phyloP scores from a whole-genome alignment of 2,329 filamentous ascomycete genomes.

The Neofusicoccum parvum region DNA sequence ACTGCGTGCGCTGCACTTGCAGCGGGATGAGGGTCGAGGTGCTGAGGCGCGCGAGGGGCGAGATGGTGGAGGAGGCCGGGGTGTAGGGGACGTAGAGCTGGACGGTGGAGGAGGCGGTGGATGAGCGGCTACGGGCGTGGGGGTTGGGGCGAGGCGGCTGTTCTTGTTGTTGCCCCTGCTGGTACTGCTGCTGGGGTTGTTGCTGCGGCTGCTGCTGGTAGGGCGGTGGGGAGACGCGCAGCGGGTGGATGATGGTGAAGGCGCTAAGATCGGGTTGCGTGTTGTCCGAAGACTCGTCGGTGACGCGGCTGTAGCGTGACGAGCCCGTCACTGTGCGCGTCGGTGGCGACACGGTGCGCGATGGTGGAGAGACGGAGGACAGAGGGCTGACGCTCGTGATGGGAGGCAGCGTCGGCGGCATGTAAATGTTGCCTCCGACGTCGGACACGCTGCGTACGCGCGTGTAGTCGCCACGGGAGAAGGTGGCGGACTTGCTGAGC shows the following conservation, averaged over 20 bases:
- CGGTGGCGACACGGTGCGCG: not conserved
- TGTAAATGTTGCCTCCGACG: not conserved
- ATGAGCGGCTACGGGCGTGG: not conserved
- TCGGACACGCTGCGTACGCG: constrained; percentile 6
- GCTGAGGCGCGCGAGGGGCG: constrained; percentile 8
- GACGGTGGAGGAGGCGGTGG: not conserved
- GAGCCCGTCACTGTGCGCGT: not conserved
- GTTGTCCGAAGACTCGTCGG: not conserved
- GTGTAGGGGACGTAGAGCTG: constrained; percentile 15
- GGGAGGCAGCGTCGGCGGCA: not conserved
- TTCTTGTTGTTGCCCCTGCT: not conserved
- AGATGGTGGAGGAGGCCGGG: not conserved
- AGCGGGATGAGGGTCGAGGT: constrained; percentile 18
- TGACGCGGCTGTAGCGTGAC: not conserved
- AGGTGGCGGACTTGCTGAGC: not conserved
- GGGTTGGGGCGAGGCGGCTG: not conserved
- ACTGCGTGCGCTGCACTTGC: constrained; percentile 10
- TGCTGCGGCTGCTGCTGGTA: not conserved
- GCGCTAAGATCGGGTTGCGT: not conserved
- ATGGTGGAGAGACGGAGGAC: not conserved
- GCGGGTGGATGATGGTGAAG: constrained; percentile 15
- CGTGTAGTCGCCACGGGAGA: not conserved
- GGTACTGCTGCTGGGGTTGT: not conserved
- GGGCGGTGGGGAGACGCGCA: not conserved
- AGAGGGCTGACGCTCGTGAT: not conserved